Conservation (phyloP, 345 rosid genomes). For the Theobroma cacao region DNA sequence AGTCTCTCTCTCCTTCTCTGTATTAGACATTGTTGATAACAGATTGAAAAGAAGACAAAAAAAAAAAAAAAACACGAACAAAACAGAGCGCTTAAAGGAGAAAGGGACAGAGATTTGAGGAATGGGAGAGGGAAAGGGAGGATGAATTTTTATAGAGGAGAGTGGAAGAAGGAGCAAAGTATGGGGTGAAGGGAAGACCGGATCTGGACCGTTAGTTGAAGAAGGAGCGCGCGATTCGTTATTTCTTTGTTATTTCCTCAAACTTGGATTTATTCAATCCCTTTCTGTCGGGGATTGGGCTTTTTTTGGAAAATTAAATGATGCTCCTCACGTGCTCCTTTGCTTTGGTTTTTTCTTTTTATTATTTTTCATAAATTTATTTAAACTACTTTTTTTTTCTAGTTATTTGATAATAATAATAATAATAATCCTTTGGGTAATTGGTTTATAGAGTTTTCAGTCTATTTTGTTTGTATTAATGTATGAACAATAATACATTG, state of each 20-base stretch:
- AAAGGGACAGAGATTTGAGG: neutral
- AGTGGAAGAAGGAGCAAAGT: neutral
- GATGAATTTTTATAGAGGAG: conserved; percentile 19
- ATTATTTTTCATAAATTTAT: neutral
- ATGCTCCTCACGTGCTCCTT: neutral
- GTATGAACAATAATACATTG: no score
- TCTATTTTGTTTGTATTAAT: no score
- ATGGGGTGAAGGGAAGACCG: conserved; percentile 32
- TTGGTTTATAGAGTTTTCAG: no score
- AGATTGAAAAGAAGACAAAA: neutral
- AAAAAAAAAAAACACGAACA: no score
- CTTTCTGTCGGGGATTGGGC: conserved; percentile 11
- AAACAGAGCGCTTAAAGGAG: neutral
- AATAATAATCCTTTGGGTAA: no score
- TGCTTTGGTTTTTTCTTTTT: neutral
- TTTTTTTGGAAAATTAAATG: neutral
- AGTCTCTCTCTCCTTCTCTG: conserved; percentile 81
- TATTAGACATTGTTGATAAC: conserved; percentile 38
- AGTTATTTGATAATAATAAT: no score
- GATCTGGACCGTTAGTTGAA: conserved; percentile 53
- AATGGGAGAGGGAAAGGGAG: neutral
- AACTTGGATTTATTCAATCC: conserved; percentile 25
- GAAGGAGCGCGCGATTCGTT: neutral
- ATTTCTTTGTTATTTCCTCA: neutral
- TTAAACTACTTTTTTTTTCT: neutral